These are phyloP conservation scores for Tritrichomonas musculus DNA, from an alignment of 208 protist genomes.

Conservation along the genomic window DNA sequence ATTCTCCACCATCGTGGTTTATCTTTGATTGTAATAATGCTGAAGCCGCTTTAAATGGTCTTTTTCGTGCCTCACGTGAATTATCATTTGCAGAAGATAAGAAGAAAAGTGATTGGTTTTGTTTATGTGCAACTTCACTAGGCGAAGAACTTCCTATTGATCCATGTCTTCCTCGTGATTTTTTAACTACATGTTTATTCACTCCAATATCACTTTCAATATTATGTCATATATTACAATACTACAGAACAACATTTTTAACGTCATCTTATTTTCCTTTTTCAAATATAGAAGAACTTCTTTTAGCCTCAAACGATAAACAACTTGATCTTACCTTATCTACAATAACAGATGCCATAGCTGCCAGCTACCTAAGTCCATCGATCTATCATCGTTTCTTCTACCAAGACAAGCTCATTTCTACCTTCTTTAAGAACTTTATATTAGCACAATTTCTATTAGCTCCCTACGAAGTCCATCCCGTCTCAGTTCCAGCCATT, in stretches of 20 bases:
- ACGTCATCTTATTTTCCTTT: neutral
- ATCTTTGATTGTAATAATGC: neutral
- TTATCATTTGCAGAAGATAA: neutral
- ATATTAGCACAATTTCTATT: neutral
- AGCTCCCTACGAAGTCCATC: neutral
- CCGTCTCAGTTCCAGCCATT: neutral
- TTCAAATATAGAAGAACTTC: neutral
- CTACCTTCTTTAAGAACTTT: neutral
- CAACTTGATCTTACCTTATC: neutral
- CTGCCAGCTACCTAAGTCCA: neutral
- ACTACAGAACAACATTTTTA: neutral
- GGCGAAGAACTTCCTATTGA: neutral
- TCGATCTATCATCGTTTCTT: neutral
- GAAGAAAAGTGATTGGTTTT: neutral
- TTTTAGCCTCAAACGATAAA: neutral
- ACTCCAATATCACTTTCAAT: neutral
- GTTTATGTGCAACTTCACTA: neutral
- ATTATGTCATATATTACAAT: conserved; percentile 22
- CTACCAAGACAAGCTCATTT: neutral
- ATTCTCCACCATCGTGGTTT: conserved; percentile 2
- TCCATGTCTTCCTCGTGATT: neutral
- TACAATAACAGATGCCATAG: neutral
- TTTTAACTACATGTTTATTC: neutral
- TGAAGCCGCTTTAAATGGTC: neutral
- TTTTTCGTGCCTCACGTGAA: neutral